These are phyloP conservation scores for Paramecium caudatum DNA, from an alignment of 73 alveolate genomes.

Conservation along the genomic window DNA sequence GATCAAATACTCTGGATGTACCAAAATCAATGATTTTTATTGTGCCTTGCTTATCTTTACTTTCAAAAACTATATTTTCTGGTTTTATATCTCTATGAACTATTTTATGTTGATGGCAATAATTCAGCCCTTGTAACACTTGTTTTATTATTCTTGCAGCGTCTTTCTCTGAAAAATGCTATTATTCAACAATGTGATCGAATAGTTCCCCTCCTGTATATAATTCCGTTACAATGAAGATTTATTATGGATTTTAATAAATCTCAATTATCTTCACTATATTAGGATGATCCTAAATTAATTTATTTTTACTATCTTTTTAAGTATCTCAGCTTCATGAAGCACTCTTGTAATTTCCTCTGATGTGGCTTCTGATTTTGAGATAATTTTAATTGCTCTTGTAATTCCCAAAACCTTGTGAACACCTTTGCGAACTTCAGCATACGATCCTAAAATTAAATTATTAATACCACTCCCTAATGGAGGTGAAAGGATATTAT, in stretches of 20 bases:
- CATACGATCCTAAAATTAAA: constrained; percentile 64
- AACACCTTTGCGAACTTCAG: constrained; percentile 67
- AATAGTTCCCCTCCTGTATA: constrained; percentile 84
- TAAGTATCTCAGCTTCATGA: constrained; percentile 48
- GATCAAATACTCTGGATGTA: constrained; percentile 83
- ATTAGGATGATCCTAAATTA: constrained; percentile 80
- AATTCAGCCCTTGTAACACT: constrained; percentile 80
- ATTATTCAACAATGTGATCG: constrained; percentile 78
- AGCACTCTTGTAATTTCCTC: not conserved
- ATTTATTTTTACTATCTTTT: not conserved
- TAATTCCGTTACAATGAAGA: constrained; percentile 71
- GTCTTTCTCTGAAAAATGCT: constrained; percentile 79
- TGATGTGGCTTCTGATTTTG: not conserved
- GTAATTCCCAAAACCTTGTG: constrained; percentile 67
- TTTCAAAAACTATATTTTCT: constrained; percentile 82
- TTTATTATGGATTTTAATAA: constrained; percentile 63
- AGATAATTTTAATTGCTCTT: constrained; percentile 70
- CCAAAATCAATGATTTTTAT: constrained; percentile 93
- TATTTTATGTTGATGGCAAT: constrained; percentile 81
- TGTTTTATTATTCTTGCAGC: constrained; percentile 81
- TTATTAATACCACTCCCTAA: constrained; percentile 64
- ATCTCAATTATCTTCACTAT: constrained; percentile 71
- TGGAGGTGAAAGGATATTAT: constrained; percentile 67
- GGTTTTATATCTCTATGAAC: constrained; percentile 87
- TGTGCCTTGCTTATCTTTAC: constrained; percentile 72